phyloP scores from a whole-genome alignment of 2,329 filamentous ascomycete species.

The Penicillium sp. region DNA sequence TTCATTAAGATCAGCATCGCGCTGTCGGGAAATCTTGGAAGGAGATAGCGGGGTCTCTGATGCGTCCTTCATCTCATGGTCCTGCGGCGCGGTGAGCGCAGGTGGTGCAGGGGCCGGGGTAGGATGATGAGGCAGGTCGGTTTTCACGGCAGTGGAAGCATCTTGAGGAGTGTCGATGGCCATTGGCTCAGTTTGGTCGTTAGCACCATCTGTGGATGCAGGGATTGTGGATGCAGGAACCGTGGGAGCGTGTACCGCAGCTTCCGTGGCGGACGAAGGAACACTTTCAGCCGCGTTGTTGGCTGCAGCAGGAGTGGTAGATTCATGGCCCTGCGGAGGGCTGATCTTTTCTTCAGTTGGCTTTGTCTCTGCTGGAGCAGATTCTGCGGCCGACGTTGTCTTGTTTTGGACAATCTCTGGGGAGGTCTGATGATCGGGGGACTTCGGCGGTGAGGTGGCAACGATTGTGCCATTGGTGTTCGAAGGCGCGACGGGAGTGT shows the following conservation, averaged over 20 bases:
- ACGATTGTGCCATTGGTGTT: conserved; percentile 28
- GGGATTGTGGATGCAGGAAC: background rate
- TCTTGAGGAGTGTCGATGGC: conserved; percentile 20
- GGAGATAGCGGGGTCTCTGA: conserved; percentile 50
- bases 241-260: background rate
- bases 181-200: conserved; percentile 15
- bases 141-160: conserved; percentile 20
- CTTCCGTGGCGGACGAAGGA: background rate
- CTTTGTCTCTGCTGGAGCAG: conserved; percentile 9
- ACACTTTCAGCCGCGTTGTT: background rate
- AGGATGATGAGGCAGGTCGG: conserved; percentile 37
- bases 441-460: conserved; percentile 30
- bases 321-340: background rate
- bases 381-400: conserved; percentile 8
- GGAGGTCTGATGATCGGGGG: conserved; percentile 12
- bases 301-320: background rate
- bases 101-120: conserved; percentile 13
- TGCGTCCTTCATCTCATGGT: conserved; percentile 56
- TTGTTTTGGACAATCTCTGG: conserved; percentile 7
- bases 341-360: background rate
- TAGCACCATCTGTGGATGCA: conserved; percentile 6
- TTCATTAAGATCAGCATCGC: conserved; percentile 66
- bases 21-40: conserved; percentile 66
- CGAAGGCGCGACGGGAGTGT: conserved; percentile 19
- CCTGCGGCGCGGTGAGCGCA: conserved; percentile 27